A percentile compares a stretch with the other conserved stretches of the same genome.
phyloP scores from a whole-genome alignment of 805 yeast species.

The Teunomyces cretensis region DNA sequence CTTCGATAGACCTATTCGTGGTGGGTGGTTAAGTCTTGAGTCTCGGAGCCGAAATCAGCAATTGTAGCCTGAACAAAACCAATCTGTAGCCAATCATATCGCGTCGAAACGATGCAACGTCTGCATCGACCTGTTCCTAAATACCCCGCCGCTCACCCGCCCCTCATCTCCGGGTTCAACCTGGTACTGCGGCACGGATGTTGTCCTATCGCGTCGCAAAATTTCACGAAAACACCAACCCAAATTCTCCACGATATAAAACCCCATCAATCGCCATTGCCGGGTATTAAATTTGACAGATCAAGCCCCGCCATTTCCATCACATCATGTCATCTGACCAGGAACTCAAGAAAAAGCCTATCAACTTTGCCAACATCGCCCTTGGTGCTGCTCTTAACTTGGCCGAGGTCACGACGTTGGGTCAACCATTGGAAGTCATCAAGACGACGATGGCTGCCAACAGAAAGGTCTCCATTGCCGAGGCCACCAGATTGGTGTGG shows the following conservation, averaged over 20 bases:
- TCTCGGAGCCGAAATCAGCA: constrained; percentile 1
- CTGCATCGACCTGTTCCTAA: not conserved
- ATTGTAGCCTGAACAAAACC: no score
- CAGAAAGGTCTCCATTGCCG: constrained; percentile 64
- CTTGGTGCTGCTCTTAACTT: constrained; percentile 92
- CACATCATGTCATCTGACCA: not conserved
- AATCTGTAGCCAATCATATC: not conserved
- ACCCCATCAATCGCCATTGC: not conserved
- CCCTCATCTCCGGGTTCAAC: not conserved
- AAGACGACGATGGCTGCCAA: constrained; percentile 99
- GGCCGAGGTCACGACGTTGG: constrained; percentile 90
- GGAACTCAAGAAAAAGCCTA: constrained; percentile 73
- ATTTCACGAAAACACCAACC: not conserved
- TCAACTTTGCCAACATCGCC: constrained; percentile 83
- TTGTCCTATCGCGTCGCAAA: not conserved
- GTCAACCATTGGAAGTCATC: constrained; percentile 94
- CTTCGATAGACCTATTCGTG: no score
- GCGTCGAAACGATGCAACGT: not conserved
- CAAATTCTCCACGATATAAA: not conserved
- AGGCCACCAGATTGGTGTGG: constrained; percentile 78
- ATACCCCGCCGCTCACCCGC: not conserved
- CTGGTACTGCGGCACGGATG: not conserved
- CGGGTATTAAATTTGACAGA: not conserved
- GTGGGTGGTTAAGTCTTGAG: no score
- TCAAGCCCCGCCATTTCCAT: not conserved